A percentile compares a stretch with the other conserved stretches of the same genome.
These are phyloP conservation scores for Trichoderma polysporum DNA, from an alignment of 2,329 filamentous ascomycete genomes.

Conservation along the genomic window DNA sequence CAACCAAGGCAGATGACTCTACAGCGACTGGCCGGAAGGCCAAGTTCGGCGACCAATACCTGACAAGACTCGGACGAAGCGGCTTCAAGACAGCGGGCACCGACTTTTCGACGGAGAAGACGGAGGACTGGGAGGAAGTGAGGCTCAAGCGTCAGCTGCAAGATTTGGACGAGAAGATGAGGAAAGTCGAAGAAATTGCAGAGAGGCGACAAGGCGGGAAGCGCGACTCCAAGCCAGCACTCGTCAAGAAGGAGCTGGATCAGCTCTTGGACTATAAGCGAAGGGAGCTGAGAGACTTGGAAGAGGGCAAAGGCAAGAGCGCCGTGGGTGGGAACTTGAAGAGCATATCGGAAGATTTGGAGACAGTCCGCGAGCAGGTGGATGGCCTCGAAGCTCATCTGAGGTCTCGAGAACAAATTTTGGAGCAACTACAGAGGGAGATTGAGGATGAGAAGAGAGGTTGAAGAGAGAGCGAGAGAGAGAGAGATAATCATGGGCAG, in stretches of 20 bases:
- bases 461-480: slow-evolving; percentile 36
- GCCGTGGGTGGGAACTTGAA: slow-evolving; percentile 72
- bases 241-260: slow-evolving; percentile 92
- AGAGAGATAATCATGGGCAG: not conserved
- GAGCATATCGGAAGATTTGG: slow-evolving; percentile 79
- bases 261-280: slow-evolving; percentile 95
- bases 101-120: slow-evolving; percentile 81
- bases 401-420: slow-evolving; percentile 68
- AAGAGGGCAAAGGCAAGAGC: slow-evolving; percentile 67
- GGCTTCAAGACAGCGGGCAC: slow-evolving; percentile 82
- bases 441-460: slow-evolving; percentile 81
- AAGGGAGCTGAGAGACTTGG: slow-evolving; percentile 70
- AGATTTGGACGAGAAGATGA: slow-evolving; percentile 85
- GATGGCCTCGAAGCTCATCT: slow-evolving; percentile 86
- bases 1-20: slow-evolving; percentile 71
- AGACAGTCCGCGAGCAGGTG: slow-evolving; percentile 89
- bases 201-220: slow-evolving; percentile 62
- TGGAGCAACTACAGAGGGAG: slow-evolving; percentile 75
- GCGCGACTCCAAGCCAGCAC: slow-evolving; percentile 77
- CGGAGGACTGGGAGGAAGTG: slow-evolving; percentile 97
- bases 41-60: slow-evolving; percentile 96
- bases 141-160: slow-evolving; percentile 87
- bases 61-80: slow-evolving; percentile 83
- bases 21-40: slow-evolving; percentile 87
- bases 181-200: slow-evolving; percentile 73